A percentile compares a stretch with the other conserved stretches of the same genome.
Conservation (phyloP, 2,329 filamentous ascomycete species). For the Penicillium rolfsii region DNA sequence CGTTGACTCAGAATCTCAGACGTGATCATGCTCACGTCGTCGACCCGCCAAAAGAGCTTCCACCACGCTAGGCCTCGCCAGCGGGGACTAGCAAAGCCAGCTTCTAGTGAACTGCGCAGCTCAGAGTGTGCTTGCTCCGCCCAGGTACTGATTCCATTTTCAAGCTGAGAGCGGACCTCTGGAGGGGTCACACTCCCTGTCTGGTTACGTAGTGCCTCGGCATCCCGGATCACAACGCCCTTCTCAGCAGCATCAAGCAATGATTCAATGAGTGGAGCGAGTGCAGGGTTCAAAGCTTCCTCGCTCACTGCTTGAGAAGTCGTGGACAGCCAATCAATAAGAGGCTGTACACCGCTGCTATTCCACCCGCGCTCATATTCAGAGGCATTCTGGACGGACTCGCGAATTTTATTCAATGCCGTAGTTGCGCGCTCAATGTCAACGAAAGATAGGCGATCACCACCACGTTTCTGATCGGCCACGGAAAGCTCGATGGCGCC, state of each 20-base stretch:
- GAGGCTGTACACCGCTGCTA: conserved; percentile 66
- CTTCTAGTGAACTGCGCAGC: conserved; percentile 75
- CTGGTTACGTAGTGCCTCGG: conserved; percentile 35
- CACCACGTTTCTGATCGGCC: conserved; percentile 39
- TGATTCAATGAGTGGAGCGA: conserved; percentile 69
- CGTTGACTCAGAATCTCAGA: conserved; percentile 74
- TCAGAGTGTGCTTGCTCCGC: conserved; percentile 80
- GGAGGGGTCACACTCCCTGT: conserved; percentile 45
- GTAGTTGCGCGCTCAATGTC: conserved; percentile 66
- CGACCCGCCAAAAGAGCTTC: conserved; percentile 93
- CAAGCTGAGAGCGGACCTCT: conserved; percentile 55
- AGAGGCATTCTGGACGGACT: conserved; percentile 69
- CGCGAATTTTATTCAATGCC: conserved; percentile 69
- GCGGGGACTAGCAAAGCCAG: conserved; percentile 72
- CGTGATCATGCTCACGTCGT: conserved; percentile 84
- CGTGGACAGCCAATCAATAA: conserved; percentile 66
- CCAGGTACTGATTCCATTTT: conserved; percentile 68
- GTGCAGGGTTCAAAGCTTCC: conserved; percentile 63
- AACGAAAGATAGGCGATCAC: conserved; percentile 54
- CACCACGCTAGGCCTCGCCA: conserved; percentile 89
- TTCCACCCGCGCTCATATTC: conserved; percentile 76
- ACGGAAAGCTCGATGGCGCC: conserved; percentile 52
- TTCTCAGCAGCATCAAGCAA: conserved; percentile 56
- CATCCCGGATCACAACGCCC: conserved; percentile 35
- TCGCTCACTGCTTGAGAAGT: conserved; percentile 35